Base-by-base conservation (phyloP, 306 rosid species). In the Malus domestica region DNA sequence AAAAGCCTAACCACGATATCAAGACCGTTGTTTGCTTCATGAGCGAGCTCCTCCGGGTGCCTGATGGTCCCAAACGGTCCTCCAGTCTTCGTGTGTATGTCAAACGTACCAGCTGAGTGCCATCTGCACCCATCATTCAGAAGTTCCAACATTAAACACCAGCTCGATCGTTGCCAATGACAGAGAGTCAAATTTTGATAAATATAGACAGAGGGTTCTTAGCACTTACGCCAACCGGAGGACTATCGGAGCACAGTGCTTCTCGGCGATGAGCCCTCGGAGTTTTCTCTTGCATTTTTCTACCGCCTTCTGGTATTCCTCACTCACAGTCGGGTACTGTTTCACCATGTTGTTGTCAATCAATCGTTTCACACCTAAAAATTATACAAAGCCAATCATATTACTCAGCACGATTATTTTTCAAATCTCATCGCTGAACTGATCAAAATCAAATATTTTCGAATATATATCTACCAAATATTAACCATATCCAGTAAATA, bases 101-200 rank as follows among this genome's bases (percentile, higher is more conserved):
- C 91, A 5, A 44, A 89, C 3, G 93, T 83, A 22, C 91, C 91
- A 46, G 96, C 91, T 4, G 92, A 85, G 79, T 88, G 96, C 96
- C 96, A 88, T 73, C 93, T 86, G 68, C 23, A 9, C 46, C 15
- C 6, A 63, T 63, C 8, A 20, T 23, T 55, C 4, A 71, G n/a
- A 63, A 71, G 4, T 59, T 67, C 66, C 12, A 33, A 72, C 49
- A 60, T 13, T 6, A 5, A 61, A 2, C 66, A 5, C 29, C 6
- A 1, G 25, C 19, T 57, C 66, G 3, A 61, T 27, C 33, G 4
- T 13, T 6, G 15, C 66, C 19, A 22, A 23, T 2, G 7, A 27
- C 19, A 27, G 3, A 27, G 9, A 23, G 9, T 27, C 10, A 13
- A 3, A 58, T 58, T 6, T 22, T 8, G 8, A 58, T 3, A 13